Percentiles rank a stretch among this genome's conserved stretches.
These are phyloP conservation scores for Thamnidium elegans DNA, from an alignment of 192 early-diverging fungal genomes.

Conservation along the genomic window DNA sequence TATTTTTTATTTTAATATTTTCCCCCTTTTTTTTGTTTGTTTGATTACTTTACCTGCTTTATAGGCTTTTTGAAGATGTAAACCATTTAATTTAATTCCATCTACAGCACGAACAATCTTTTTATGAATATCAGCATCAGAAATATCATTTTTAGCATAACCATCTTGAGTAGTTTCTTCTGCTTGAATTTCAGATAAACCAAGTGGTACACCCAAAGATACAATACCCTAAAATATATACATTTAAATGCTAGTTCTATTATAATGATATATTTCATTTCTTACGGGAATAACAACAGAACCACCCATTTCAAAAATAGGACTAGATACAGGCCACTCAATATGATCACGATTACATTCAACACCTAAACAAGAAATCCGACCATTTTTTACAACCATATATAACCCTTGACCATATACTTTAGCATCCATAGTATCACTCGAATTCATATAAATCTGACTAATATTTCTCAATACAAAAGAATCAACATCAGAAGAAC, in stretches of 20 bases:
- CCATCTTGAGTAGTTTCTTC: conserved; percentile 64
- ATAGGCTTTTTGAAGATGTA: conserved; percentile 54
- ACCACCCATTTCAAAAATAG: conserved; percentile 55
- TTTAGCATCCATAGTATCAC: background rate
- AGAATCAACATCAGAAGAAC: conserved; percentile 16
- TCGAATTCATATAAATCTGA: conserved; percentile 22
- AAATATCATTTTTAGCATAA: conserved; percentile 24
- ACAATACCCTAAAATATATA: conserved; percentile 44
- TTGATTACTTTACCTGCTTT: conserved; percentile 41
- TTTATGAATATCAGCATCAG: conserved; percentile 19
- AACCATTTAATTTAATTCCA: conserved; percentile 61
- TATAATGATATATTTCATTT: background rate
- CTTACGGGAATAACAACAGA: conserved; percentile 55
- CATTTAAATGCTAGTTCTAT: background rate
- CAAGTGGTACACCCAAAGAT: conserved; percentile 52
- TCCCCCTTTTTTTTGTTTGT: background rate
- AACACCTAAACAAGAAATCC: conserved; percentile 33
- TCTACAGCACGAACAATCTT: conserved; percentile 51
- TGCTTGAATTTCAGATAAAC: conserved; percentile 62
- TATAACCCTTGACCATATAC: conserved; percentile 7
- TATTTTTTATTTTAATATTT: background rate
- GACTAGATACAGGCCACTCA: conserved; percentile 27
- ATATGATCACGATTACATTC: conserved; percentile 32
- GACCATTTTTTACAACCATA: conserved; percentile 37
- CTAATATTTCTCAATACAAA: conserved; percentile 38